A percentile compares a stretch with the other conserved stretches of the same genome.
Conservation (phyloP, 805 yeast species). For the Saturnispora sanitii region DNA sequence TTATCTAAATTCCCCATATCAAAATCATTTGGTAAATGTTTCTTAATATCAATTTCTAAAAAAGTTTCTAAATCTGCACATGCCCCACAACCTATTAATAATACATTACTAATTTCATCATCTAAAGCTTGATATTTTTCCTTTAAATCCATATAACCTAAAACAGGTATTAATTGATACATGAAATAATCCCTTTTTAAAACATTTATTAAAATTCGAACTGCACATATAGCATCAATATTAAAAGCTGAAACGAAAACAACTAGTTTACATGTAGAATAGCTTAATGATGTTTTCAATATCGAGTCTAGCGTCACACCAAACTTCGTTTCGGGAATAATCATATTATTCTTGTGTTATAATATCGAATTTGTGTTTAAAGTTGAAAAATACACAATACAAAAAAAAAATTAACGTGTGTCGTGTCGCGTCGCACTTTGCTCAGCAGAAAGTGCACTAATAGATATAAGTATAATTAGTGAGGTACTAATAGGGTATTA, state of each 20-base stretch:
- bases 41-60: slow-evolving; percentile 51
- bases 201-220: slow-evolving; percentile 60
- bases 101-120: slow-evolving; percentile 61
- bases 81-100: slow-evolving; percentile 89
- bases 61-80: slow-evolving; percentile 75
- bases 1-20: neutral
- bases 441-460: too few species aligned
- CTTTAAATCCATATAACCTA: slow-evolving; percentile 77
- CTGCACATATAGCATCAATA: slow-evolving; percentile 86
- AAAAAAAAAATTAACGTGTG: too few species aligned
- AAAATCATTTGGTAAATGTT: slow-evolving; percentile 32
- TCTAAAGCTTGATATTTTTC: slow-evolving; percentile 56
- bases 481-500: too few species aligned
- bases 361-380: too few species aligned
- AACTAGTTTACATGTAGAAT: slow-evolving; percentile 83
- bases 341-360: too few species aligned
- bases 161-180: slow-evolving; percentile 83
- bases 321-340: slow-evolving; percentile 62
- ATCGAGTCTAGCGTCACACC: slow-evolving; percentile 58
- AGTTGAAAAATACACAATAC: too few species aligned
- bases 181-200: slow-evolving; percentile 77
- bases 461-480: too few species aligned
- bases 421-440: too few species aligned
- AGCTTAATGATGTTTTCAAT: slow-evolving; percentile 65
- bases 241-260: slow-evolving; percentile 84